Conservation (phyloP, 2,329 filamentous ascomycete genomes). For the Chrysoporthe puriensis region DNA sequence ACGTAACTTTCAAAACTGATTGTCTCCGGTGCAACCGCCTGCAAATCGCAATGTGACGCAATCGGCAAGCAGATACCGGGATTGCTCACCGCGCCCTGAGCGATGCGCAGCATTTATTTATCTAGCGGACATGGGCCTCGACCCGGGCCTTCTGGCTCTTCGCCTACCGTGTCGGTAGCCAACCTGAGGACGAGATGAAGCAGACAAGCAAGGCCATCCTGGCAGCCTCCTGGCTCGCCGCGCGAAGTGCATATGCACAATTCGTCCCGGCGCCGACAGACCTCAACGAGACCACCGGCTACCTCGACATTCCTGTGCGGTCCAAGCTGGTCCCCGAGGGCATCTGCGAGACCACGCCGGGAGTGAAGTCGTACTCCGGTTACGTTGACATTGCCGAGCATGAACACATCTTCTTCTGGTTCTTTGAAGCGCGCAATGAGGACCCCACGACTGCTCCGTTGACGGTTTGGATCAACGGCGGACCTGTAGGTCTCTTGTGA, state of each 20-base stretch:
- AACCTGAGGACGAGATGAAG: constrained; percentile 6
- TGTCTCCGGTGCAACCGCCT: not conserved
- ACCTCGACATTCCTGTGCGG: constrained; percentile 45
- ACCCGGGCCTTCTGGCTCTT: not conserved
- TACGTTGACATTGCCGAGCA: constrained; percentile 46
- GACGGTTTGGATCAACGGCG: constrained; percentile 58
- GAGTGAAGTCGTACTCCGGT: constrained; percentile 47
- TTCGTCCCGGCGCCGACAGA: constrained; percentile 43
- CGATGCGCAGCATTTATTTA: not conserved
- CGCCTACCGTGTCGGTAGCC: not conserved
- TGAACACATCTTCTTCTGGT: constrained; percentile 52
- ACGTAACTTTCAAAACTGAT: constrained; percentile 8
- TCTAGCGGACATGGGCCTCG: not conserved
- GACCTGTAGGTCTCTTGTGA: constrained; percentile 37
- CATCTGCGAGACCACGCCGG: constrained; percentile 48
- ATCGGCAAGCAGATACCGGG: constrained; percentile 5
- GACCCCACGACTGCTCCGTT: constrained; percentile 49
- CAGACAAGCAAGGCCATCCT: not conserved
- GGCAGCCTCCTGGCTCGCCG: constrained; percentile 16
- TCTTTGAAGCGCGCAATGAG: constrained; percentile 52
- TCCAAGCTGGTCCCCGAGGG: constrained; percentile 53
- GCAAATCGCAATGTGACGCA: constrained; percentile 8
- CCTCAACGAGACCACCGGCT: constrained; percentile 39
- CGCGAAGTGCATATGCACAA: constrained; percentile 31
- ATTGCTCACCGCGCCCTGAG: not conserved